Base-by-base conservation (phyloP, 1,139 yeast species). In the Hansenula anomala region DNA sequence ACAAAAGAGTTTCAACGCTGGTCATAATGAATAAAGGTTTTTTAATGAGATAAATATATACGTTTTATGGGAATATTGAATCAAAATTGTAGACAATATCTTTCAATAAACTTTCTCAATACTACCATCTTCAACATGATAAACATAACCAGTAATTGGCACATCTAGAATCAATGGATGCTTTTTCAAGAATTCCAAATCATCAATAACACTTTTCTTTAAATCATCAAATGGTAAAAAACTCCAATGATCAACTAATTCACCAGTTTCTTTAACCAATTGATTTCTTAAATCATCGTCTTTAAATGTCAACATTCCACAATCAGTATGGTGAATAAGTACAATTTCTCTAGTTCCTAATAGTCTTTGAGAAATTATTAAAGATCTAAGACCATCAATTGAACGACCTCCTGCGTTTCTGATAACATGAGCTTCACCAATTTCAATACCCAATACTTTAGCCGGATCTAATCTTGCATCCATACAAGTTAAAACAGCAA, bases 401-500 rank as follows among this genome's bases (percentile, higher is more conserved):
- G 70, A 63, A 37, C 73, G 52, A 7, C 73, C 73, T 14, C 73
- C 73, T 10, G 73, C 73, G 46, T 67, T 67, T 42, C 73, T 55
- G 26, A 67, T 65, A 10, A 67, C 69, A 48, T 66, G 73, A 8
- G 69, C 71, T 39, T 67, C 73, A 8, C 72, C 73, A 44, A 66
- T 67, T 18, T 56, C 50, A 16, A 67, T 46, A 3, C 72, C 72
- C 16, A 67, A 51, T 1, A 62, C 56, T 20, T 52, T 59, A 1
- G 69, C 68, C 4, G 71, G 71, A 42, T 65, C 70, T 36, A 67
- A 55, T 46, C 73, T 50, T 4, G 73, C 72, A 52, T 67, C 73
- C 73, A 67, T 67, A 47, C 73, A 67, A 1, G 63, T 58, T 14
- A 67, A 55, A 15, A 67, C 58, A 1, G 64, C 59, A 18, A 63